Percentiles rank a stretch among this genome's conserved stretches.
Conservation (phyloP, 305 asterid genomes). For the Fraxinus angustifolia region DNA sequence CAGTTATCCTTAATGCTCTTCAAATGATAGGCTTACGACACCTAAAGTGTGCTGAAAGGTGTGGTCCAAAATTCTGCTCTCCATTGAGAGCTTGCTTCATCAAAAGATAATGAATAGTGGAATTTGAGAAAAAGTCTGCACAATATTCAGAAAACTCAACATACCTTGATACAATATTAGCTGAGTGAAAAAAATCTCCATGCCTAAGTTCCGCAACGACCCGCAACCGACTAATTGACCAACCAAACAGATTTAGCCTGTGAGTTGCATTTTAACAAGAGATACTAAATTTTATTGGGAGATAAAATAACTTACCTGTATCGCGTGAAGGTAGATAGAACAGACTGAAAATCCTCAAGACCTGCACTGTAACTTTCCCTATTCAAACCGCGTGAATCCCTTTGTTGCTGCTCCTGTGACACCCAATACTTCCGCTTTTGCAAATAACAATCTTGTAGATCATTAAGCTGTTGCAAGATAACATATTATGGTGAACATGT, state of each 20-base stretch:
- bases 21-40: background rate
- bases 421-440: conserved; percentile 70
- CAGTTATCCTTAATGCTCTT: background rate
- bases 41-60: background rate
- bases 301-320: conserved; percentile 51
- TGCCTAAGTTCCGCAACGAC: conserved; percentile 89
- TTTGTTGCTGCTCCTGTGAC: conserved; percentile 41
- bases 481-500: background rate
- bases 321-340: conserved; percentile 73
- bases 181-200: conserved; percentile 83
- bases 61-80: background rate
- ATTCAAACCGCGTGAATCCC: conserved; percentile 30
- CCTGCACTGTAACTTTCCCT: conserved; percentile 73
- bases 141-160: conserved; percentile 25
- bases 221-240: conserved; percentile 58
- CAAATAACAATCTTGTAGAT: conserved; percentile 84
- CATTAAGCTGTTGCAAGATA: conserved; percentile 54
- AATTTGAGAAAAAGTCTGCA: background rate
- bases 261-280: conserved; percentile 14
- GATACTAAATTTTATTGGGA: conserved; percentile 7
- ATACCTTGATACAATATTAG: conserved; percentile 87
- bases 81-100: conserved; percentile 11
- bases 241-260: conserved; percentile 20
- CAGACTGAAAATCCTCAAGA: conserved; percentile 84
- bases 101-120: background rate